Percentiles rank a stretch among this genome's conserved stretches.
phyloP scores from a whole-genome alignment of 2,329 filamentous ascomycete species.

The Pseudogymnoascus sp. region DNA sequence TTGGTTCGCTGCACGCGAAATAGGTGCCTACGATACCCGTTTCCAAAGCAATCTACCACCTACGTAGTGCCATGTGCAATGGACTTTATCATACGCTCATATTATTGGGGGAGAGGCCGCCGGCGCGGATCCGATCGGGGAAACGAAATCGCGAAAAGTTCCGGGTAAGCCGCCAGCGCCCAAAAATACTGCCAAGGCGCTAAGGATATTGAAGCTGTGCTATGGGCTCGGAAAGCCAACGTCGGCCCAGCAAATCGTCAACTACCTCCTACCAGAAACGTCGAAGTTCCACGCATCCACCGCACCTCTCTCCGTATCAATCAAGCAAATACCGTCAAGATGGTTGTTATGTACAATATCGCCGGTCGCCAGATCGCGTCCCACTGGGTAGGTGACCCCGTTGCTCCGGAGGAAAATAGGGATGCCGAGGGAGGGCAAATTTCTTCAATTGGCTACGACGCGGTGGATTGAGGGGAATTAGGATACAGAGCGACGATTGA shows the following conservation, averaged over 20 bases:
- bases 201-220: conserved; percentile 9
- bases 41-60: not conserved
- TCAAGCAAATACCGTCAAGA: conserved; percentile 7
- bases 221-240: conserved; percentile 1
- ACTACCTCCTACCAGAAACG: conserved; percentile 1
- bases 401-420: not conserved
- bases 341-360: conserved; percentile 8
- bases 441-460: not conserved
- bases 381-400: conserved; percentile 8
- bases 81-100: not conserved
- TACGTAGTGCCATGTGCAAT: not conserved
- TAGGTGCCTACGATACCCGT: not conserved
- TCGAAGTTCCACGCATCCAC: not conserved
- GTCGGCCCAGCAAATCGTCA: not conserved
- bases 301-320: not conserved
- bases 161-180: not conserved
- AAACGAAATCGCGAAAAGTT: conserved; percentile 6
- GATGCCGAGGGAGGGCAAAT: not conserved
- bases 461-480: not conserved
- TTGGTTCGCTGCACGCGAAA: not conserved
- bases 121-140: not conserved
- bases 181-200: conserved; percentile 1
- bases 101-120: not conserved
- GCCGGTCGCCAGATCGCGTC: conserved; percentile 9
- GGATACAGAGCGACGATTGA: not conserved